A percentile compares a stretch with the other conserved stretches of the same genome.
These are phyloP conservation scores for Torulaspora indica DNA, from an alignment of 805 yeast genomes.

Conservation along the genomic window DNA sequence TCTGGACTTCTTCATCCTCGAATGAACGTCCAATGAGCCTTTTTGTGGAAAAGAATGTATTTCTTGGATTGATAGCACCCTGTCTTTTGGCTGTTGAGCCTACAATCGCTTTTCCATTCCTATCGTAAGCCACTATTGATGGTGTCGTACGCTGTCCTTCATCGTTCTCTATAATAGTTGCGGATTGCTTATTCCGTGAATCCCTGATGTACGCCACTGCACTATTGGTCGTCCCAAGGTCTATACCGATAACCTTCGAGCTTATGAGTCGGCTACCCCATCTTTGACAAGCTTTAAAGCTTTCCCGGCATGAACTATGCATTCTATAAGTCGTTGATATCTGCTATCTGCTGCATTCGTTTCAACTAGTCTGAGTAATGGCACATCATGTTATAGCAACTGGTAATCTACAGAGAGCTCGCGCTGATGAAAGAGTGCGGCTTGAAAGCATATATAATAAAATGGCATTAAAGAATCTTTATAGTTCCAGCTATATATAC, in stretches of 20 bases:
- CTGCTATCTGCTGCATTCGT: not conserved
- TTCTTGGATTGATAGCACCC: conserved; percentile 66
- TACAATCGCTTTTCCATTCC: conserved; percentile 41
- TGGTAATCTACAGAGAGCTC: not conserved
- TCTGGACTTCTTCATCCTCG: conserved; percentile 64
- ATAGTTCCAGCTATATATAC: not conserved
- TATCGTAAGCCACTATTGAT: conserved; percentile 64
- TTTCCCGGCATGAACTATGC: not conserved
- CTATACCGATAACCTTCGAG: conserved; percentile 63
- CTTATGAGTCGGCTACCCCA: conserved; percentile 10
- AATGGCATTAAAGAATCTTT: not conserved
- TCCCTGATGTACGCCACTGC: conserved; percentile 58
- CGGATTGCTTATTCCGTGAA: conserved; percentile 52
- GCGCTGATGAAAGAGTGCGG: not conserved
- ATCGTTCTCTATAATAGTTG: conserved; percentile 66
- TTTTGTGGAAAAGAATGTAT: conserved; percentile 78
- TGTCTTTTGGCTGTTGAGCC: conserved; percentile 77
- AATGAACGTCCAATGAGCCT: conserved; percentile 72
- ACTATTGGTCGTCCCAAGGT: conserved; percentile 80
- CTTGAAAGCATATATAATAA: not conserved
- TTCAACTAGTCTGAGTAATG: too few species aligned
- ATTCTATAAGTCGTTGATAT: not conserved
- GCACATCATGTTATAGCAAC: too few species aligned
- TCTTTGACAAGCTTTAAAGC: not conserved
- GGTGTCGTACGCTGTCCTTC: conserved; percentile 77